Conservation (phyloP, 2,329 filamentous ascomycete genomes). For the Arthroderma uncinatum region DNA sequence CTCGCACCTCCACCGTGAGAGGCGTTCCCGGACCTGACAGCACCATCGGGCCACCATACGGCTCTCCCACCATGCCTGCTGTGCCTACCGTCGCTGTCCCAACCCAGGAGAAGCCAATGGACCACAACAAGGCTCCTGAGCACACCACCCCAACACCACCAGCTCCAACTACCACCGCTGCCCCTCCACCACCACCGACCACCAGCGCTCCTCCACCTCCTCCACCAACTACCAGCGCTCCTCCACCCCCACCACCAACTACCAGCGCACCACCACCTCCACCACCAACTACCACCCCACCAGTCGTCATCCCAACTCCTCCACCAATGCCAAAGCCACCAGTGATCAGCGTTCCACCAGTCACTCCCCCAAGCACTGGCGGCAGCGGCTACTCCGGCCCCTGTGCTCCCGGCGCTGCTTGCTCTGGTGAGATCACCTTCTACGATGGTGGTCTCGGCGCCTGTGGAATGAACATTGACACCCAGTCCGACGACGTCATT, state of each 20-base stretch:
- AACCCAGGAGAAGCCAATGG: too few relatives aligned
- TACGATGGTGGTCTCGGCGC: constrained; percentile 58
- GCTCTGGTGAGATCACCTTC: constrained; percentile 59
- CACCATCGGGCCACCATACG: constrained; percentile 30
- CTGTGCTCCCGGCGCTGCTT: constrained; percentile 22
- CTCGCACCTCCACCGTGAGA: constrained; percentile 31
- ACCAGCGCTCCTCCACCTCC: constrained; percentile 2
- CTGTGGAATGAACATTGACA: constrained; percentile 54
- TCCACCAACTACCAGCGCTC: neutral
- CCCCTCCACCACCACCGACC: constrained; percentile 6
- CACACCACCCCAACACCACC: constrained; percentile 18
- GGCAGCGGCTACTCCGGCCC: constrained; percentile 14
- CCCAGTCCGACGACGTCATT: constrained; percentile 50
- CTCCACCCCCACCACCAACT: constrained; percentile 5
- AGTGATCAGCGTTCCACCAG: constrained; percentile 3
- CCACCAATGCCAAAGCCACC: too few relatives aligned
- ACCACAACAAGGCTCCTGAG: too few relatives aligned
- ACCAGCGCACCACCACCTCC: constrained; percentile 13
- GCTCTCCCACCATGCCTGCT: constrained; percentile 36
- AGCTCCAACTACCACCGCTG: neutral
- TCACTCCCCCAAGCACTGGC: constrained; percentile 12
- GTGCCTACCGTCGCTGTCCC: constrained; percentile 37
- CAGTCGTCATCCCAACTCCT: constrained; percentile 10
- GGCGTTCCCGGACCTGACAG: constrained; percentile 41
- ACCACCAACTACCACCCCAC: constrained; percentile 16